These are phyloP conservation scores for Fomitopsis schrenkii DNA, from an alignment of 1,284 basidiomycete species.

Conservation along the genomic window DNA sequence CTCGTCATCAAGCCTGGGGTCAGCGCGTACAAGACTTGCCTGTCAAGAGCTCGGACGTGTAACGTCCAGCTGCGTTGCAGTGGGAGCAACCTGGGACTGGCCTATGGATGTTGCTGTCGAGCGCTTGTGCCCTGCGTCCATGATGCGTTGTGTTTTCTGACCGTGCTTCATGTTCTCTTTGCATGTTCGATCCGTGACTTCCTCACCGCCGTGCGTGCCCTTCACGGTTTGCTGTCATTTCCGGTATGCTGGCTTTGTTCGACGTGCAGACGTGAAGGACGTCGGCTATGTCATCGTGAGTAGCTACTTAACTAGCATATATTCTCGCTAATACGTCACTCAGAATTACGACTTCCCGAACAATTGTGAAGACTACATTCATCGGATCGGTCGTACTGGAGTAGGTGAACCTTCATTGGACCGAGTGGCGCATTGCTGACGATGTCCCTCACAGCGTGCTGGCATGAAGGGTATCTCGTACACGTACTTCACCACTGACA, in stretches of 20 bases:
- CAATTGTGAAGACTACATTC: slow-evolving; percentile 93
- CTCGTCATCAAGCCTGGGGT: slow-evolving; percentile 33
- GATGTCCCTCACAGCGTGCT: slow-evolving; percentile 55
- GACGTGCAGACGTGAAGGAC: slow-evolving; percentile 84
- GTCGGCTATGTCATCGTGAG: slow-evolving; percentile 89
- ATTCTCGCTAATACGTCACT: slow-evolving; percentile 8
- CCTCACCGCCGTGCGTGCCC: slow-evolving; percentile 34
- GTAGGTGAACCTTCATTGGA: slow-evolving; percentile 36
- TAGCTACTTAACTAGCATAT: slow-evolving; percentile 22
- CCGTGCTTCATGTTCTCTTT: slow-evolving; percentile 33
- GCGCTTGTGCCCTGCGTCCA: slow-evolving; percentile 48
- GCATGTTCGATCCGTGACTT: slow-evolving; percentile 15
- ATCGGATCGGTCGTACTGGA: slow-evolving; percentile 89
- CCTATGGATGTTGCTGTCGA: slow-evolving; percentile 35
- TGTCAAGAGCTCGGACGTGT: slow-evolving; percentile 50
- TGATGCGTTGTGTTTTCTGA: slow-evolving; percentile 47
- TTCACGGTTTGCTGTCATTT: slow-evolving; percentile 31
- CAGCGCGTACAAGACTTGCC: slow-evolving; percentile 44
- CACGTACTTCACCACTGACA: slow-evolving; percentile 96
- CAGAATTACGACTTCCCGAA: slow-evolving; percentile 98
- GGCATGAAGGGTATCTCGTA: slow-evolving; percentile 90
- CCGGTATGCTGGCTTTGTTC: slow-evolving; percentile 26
- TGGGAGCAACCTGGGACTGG: slow-evolving; percentile 33
- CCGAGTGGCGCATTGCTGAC: slow-evolving; percentile 10
- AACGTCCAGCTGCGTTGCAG: slow-evolving; percentile 27